These are phyloP conservation scores for Takakia lepidozioides DNA, from an alignment of 225 moss, liverwort and hornwort species.

Conservation along the genomic window DNA sequence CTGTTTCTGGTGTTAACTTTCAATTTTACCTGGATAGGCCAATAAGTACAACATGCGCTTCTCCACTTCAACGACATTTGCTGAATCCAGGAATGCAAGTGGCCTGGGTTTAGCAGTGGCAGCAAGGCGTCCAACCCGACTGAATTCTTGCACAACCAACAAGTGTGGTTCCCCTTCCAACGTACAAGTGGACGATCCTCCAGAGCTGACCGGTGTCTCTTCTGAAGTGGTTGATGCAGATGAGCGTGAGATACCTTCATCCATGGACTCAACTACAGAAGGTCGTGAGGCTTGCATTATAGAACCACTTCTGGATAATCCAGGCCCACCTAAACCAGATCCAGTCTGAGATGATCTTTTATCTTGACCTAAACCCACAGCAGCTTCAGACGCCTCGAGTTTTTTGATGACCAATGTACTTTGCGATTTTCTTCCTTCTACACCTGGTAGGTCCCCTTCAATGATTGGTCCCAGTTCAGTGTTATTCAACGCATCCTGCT, in stretches of 20 bases:
- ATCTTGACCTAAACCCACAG: not conserved
- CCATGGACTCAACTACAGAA: conserved; percentile 1
- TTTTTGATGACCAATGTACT: conserved; percentile 2
- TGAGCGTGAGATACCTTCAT: conserved; percentile 12
- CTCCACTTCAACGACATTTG: conserved; percentile 43
- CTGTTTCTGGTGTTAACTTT: not conserved
- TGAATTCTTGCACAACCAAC: conserved; percentile 53
- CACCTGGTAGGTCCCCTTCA: too few species aligned
- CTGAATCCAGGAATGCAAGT: conserved; percentile 32
- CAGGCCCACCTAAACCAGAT: too few species aligned
- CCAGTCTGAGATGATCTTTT: not conserved
- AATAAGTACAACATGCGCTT: conserved; percentile 57
- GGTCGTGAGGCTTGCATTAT: conserved; percentile 7
- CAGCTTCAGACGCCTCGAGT: conserved; percentile 7
- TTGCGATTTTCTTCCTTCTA: conserved; percentile 7
- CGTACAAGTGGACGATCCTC: conserved; percentile 3
- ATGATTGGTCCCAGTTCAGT: too few species aligned
- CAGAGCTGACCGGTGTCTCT: conserved; percentile 4
- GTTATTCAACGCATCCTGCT: too few species aligned
- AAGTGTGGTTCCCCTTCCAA: conserved; percentile 36
- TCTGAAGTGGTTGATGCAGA: too few species aligned
- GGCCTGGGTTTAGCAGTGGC: conserved; percentile 14
- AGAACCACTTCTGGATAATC: not conserved
- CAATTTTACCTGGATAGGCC: conserved; percentile 50
- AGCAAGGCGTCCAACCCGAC: conserved; percentile 31